Evolutionary conservation across 1,284 basidiomycete species (phyloP).

Genomic region (Sporisorium scitamineum): DNA sequence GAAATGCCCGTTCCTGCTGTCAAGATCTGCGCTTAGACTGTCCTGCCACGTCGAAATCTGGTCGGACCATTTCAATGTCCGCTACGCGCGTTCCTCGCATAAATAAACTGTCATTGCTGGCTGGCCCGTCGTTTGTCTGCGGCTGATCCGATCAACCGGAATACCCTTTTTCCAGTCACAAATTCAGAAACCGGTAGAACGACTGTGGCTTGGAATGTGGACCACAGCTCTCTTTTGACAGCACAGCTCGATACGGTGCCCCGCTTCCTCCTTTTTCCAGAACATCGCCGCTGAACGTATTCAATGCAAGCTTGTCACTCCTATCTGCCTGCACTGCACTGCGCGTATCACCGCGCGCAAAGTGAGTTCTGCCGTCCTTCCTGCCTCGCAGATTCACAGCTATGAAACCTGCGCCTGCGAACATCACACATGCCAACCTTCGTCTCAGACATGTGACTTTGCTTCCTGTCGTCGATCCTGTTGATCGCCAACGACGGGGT

Average conservation of each 20-base stretch:
- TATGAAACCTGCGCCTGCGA: background rate
- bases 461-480: background rate
- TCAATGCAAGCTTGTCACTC: background rate
- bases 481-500: background rate
- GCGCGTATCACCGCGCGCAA: background rate
- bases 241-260: too few relatives aligned
- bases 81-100: constrained; percentile 10
- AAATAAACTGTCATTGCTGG: background rate
- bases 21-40: background rate
- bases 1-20: background rate
- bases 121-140: too few relatives aligned
- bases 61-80: background rate
- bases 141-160: background rate
- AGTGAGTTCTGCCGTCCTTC: too few relatives aligned
- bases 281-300: background rate
- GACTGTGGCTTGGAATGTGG: constrained; percentile 38
- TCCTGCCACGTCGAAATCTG: background rate
- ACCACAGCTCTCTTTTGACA: constrained; percentile 2
- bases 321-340: background rate
- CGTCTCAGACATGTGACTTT: constrained; percentile 34
- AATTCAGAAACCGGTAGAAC: background rate
- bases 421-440: constrained; percentile 13
- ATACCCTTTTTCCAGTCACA: too few relatives aligned
- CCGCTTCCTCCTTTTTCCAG: background rate
- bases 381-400: background rate